Evolutionary conservation across 306 rosid species (phyloP).

Genomic region (Trifolium pratense): DNA sequence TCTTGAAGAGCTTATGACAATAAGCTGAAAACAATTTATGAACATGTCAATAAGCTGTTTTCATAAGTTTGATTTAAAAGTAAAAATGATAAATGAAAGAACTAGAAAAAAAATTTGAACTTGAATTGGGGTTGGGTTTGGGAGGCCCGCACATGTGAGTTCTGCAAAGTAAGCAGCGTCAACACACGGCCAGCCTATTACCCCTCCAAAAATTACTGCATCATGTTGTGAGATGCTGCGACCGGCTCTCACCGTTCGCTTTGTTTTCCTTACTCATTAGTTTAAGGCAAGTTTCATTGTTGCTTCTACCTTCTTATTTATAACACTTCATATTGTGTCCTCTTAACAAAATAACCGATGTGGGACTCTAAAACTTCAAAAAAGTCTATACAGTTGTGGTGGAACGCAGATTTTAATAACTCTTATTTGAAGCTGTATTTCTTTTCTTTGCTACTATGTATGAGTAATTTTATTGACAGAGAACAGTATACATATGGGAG

Average conservation of each 20-base stretch:
- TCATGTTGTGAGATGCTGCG: conserved; percentile 56
- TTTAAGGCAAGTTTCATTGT: rapidly evolving
- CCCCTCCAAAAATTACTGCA: conserved; percentile 89
- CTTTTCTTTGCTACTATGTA: no score
- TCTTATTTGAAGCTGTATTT: not conserved
- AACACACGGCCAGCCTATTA: conserved; percentile 69
- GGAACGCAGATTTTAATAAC: no score
- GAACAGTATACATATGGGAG: no score
- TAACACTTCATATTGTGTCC: rapidly evolving
- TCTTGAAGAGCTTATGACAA: no score
- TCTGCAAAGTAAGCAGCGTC: conserved; percentile 97
- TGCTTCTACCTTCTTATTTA: not conserved
- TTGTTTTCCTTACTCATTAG: conserved; percentile 82
- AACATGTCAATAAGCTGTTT: no score
- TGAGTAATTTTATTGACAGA: no score
- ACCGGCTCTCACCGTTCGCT: conserved; percentile 82
- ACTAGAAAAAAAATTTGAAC: no score
- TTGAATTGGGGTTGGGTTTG: not conserved
- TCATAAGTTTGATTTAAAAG: no score
- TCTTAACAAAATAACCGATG: rapidly evolving
- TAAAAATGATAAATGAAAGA: no score
- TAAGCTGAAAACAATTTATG: no score
- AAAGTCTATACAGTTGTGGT: no score
- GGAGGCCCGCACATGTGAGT: conserved; percentile 51
- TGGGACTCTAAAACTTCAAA: conserved; percentile 34